Evolutionary conservation across 176 grass and related monocot species (phyloP), one percentile per base, ranked within the genome.

Genomic region (Elaeis guineensis): DNA sequence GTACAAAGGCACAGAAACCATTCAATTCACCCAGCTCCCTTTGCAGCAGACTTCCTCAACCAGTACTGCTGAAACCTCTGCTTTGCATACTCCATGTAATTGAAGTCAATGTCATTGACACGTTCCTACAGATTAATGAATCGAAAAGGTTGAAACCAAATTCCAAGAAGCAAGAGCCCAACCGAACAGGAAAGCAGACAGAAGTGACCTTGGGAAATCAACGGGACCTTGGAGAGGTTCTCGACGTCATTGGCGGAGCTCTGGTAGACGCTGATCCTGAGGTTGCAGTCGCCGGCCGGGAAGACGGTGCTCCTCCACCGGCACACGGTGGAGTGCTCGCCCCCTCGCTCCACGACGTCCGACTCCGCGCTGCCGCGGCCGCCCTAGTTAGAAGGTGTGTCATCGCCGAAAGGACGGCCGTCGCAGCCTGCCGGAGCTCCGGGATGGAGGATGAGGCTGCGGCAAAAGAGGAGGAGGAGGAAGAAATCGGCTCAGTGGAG

Each of bases 201-300:
- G 9, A 39, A 17, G 28, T 22, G 54, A 29, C 81, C n/a, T n/a
- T n/a, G n/a, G n/a, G n/a, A n/a, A n/a, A n/a, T n/a, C n/a, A n/a
- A n/a, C n/a, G n/a, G n/a, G n/a, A n/a, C n/a, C n/a, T n/a, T 80
- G 7, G 92, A 97, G 16, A 97, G 52, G 72, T 97, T 78, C 18
- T 97, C 87, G 18, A 79, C 75, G 5, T 69, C 78, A 16, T 79
- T 81, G 21, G 76, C 79, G 65, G 79, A 73, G 58, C 80, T 84
- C 81, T 97, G 92, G 25, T 91, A 97, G 20, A 97, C 55, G 65
- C 92, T 97, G 65, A 97, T 86, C 66, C 88, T 82, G 58, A 97
- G 78, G 5, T 78, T 83, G 22, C 66, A 78, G 29, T 97, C 92
- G 49, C 75, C 69, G 0, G 78, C 54, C 4, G 87, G 87, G 69